These are phyloP conservation scores for Acanthamoeba triangularis DNA, from an alignment of 208 protist genomes.

Conservation along the genomic window DNA sequence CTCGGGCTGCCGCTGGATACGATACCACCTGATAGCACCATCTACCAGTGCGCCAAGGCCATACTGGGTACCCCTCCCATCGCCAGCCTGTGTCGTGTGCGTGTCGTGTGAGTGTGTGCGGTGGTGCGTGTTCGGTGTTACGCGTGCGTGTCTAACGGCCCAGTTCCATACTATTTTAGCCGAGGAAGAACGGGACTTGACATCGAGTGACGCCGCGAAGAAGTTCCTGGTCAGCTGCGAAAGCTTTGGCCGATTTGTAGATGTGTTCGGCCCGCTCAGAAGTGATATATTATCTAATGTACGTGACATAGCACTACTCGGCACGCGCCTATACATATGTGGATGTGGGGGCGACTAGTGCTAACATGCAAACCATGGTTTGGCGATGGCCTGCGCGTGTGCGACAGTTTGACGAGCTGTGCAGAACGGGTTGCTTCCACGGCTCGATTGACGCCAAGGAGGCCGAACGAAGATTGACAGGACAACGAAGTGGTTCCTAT, in stretches of 20 bases:
- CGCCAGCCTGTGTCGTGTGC: background rate
- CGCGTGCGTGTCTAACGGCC: too few relatives aligned
- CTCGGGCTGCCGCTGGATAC: constrained; percentile 8
- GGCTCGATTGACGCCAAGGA: constrained; percentile 56
- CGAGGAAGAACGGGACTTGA: constrained; percentile 57
- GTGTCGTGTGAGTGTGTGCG: background rate
- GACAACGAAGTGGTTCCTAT: constrained; percentile 20
- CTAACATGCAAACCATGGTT: too few relatives aligned
- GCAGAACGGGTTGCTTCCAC: constrained; percentile 57
- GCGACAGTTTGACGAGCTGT: constrained; percentile 52
- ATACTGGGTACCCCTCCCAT: background rate
- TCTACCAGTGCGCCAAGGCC: constrained; percentile 55
- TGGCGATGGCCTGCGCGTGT: too few relatives aligned
- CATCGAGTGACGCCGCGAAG: constrained; percentile 37
- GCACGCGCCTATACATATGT: too few relatives aligned
- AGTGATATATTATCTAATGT: constrained; percentile 31
- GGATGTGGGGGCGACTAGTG: too few relatives aligned
- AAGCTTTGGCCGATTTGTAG: constrained; percentile 41
- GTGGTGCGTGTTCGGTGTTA: background rate
- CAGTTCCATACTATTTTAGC: background rate
- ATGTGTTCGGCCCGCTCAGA: constrained; percentile 43
- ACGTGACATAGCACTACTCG: background rate
- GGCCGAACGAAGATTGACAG: constrained; percentile 49
- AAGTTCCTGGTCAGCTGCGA: constrained; percentile 59
- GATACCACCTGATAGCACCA: background rate